Percentiles rank a stretch among this genome's conserved stretches.
Evolutionary conservation across 2,329 filamentous ascomycete species (phyloP).

Genomic region (Clonostachys solani): DNA sequence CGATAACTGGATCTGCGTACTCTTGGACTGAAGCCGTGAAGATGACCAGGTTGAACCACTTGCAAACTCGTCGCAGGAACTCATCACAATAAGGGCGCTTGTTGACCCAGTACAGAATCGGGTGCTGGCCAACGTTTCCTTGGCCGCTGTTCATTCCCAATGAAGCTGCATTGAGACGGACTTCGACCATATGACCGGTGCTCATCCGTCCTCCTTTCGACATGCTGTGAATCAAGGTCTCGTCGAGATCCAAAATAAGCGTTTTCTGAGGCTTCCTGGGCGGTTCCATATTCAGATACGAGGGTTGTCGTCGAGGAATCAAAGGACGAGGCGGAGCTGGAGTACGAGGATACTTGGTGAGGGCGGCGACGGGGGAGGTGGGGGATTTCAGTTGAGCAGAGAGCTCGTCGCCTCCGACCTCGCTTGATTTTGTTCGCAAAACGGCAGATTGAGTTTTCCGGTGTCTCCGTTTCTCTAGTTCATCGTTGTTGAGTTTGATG

Average conservation of each 20-base stretch:
- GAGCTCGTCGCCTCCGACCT: conserved; percentile 41
- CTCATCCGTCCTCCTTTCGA: conserved; percentile 95
- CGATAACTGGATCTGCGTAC: conserved; percentile 97
- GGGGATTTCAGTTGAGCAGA: conserved; percentile 90
- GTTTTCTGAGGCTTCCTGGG: conserved; percentile 74
- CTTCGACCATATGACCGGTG: conserved; percentile 98
- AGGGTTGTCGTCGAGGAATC: conserved; percentile 84
- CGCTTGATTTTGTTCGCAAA: conserved; percentile 33
- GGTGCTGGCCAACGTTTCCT: conserved; percentile 66
- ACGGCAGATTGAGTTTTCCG: conserved; percentile 52
- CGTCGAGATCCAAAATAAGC: conserved; percentile 89
- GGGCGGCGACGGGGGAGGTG: conserved; percentile 71
- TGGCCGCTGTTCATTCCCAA: conserved; percentile 57
- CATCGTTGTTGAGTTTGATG: conserved; percentile 82
- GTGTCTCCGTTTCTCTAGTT: conserved; percentile 68
- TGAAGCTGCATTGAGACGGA: conserved; percentile 73
- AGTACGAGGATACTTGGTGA: conserved; percentile 87
- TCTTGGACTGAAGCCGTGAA: conserved; percentile 98
- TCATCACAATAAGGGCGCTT: conserved; percentile 97
- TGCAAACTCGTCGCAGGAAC: conserved; percentile 85
- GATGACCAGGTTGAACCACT: conserved; percentile 96
- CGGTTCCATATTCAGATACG: conserved; percentile 66
- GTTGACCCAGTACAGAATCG: conserved; percentile 97
- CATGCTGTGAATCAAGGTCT: conserved; percentile 97
- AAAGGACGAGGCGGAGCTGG: conserved; percentile 86